Conservation (phyloP, 2,329 filamentous ascomycete species). For the Xylaria sp. region DNA sequence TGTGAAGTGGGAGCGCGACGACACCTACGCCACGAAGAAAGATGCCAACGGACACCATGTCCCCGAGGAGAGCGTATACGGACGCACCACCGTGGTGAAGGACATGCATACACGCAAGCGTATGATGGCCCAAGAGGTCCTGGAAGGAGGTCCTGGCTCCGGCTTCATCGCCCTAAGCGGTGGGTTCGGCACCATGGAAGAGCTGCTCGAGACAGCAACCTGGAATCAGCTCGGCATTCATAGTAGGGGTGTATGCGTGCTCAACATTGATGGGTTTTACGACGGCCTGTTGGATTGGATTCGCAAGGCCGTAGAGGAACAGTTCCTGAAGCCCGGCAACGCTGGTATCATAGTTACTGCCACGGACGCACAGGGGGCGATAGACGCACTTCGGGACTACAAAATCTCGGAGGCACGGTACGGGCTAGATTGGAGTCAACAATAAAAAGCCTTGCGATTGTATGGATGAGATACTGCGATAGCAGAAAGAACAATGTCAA, state of each 20-base stretch:
- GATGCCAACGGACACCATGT: conserved; percentile 64
- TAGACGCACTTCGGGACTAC: conserved; percentile 78
- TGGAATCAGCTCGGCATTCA: conserved; percentile 99
- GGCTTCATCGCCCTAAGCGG: conserved; percentile 88
- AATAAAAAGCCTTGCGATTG: conserved; percentile 37
- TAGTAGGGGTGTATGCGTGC: conserved; percentile 78
- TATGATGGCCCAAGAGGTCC: conserved; percentile 90
- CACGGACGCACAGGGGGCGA: conserved; percentile 75
- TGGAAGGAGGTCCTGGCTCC: conserved; percentile 81
- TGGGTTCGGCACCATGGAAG: conserved; percentile 95
- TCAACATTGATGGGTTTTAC: conserved; percentile 93
- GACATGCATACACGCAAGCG: conserved; percentile 98
- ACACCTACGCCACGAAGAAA: conserved; percentile 61
- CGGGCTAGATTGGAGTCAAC: conserved; percentile 78
- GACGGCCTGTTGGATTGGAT: conserved; percentile 88
- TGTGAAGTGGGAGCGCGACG: conserved; percentile 79
- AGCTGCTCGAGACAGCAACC: conserved; percentile 89
- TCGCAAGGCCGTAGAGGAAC: conserved; percentile 75
- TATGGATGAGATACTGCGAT: conserved; percentile 21
- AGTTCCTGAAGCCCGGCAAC: conserved; percentile 80
- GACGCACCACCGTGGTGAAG: conserved; percentile 85
- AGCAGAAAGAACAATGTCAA: background rate
- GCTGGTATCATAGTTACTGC: conserved; percentile 83
- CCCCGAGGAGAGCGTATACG: conserved; percentile 75
- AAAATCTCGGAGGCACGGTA: conserved; percentile 78